Percentiles rank a stretch among this genome's conserved stretches.
phyloP scores from a whole-genome alignment of 2,329 filamentous ascomycete species.

The Scopulariopsis brevicaulis region DNA sequence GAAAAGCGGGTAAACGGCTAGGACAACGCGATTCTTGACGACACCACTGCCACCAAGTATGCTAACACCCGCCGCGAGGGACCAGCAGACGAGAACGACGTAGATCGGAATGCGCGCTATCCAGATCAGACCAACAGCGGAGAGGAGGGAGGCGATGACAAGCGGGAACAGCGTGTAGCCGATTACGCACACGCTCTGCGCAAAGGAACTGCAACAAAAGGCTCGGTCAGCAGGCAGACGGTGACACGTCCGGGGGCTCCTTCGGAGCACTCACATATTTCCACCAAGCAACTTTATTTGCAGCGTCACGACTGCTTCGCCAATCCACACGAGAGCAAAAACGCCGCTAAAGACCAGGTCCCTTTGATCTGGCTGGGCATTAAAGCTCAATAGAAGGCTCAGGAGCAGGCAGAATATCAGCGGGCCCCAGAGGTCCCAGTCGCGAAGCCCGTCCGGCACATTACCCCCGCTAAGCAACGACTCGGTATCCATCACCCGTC shows the following conservation, averaged over 20 bases:
- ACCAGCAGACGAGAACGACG: slow-evolving; percentile 80
- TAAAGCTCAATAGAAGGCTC: slow-evolving; percentile 77
- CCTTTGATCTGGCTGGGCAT: slow-evolving; percentile 68
- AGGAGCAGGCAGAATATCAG: slow-evolving; percentile 87
- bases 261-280: slow-evolving; percentile 66
- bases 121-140: slow-evolving; percentile 66
- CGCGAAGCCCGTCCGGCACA: slow-evolving; percentile 82
- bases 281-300: slow-evolving; percentile 95
- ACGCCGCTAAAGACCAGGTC: slow-evolving; percentile 90
- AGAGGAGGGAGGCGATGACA: slow-evolving; percentile 83
- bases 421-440: slow-evolving; percentile 98
- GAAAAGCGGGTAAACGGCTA: slow-evolving; percentile 90
- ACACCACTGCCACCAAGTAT: slow-evolving; percentile 93
- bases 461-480: slow-evolving; percentile 45
- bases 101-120: slow-evolving; percentile 87
- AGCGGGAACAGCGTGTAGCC: slow-evolving; percentile 96
- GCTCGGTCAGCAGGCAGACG: background rate
- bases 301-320: slow-evolving; percentile 90
- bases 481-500: slow-evolving; percentile 53
- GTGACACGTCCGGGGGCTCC: background rate
- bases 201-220: slow-evolving; percentile 65
- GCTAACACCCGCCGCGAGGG: slow-evolving; percentile 86
- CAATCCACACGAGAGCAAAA: slow-evolving; percentile 94
- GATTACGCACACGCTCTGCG: slow-evolving; percentile 95
- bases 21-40: slow-evolving; percentile 83